These are phyloP conservation scores for Pichia sp. DNA, from an alignment of 1,139 yeast species.

Conservation along the genomic window DNA sequence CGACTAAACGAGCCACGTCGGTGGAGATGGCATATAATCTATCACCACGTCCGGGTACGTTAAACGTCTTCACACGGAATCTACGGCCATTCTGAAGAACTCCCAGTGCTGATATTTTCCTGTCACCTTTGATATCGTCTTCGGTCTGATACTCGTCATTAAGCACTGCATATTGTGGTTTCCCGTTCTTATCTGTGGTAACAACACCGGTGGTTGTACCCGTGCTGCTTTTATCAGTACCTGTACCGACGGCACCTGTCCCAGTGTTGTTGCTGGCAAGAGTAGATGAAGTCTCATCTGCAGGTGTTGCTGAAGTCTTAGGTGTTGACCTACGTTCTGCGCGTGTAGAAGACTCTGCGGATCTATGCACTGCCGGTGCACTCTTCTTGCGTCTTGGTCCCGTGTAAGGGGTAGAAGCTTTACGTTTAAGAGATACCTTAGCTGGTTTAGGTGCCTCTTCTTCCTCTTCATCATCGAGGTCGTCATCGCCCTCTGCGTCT, in stretches of 20 bases:
- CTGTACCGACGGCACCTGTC: too few species aligned
- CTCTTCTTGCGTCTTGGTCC: too few species aligned
- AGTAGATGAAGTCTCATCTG: not conserved
- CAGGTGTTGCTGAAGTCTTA: too few species aligned
- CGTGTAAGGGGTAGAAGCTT: too few species aligned
- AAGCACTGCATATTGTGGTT: constrained; percentile 29
- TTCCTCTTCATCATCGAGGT: constrained; percentile 6
- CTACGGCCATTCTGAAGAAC: constrained; percentile 67
- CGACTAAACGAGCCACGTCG: constrained; percentile 92
- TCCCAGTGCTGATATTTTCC: constrained; percentile 66
- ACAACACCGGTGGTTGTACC: too few species aligned
- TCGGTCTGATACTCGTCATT: constrained; percentile 81
- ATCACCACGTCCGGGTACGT: constrained; percentile 65
- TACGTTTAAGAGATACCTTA: too few species aligned
- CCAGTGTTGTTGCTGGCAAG: not conserved
- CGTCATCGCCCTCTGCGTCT: not conserved
- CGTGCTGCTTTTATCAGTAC: too few species aligned
- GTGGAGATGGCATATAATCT: constrained; percentile 84
- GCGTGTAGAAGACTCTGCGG: too few species aligned
- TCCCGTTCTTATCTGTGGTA: too few species aligned
- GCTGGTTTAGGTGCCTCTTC: constrained; percentile 11
- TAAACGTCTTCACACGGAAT: constrained; percentile 76
- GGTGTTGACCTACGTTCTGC: too few species aligned
- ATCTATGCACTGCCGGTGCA: too few species aligned
- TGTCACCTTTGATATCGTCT: constrained; percentile 73